Percentiles rank a stretch among this genome's conserved stretches.
These are phyloP conservation scores for Drechslera avenae DNA, from an alignment of 2,329 filamentous ascomycete genomes.

Conservation along the genomic window DNA sequence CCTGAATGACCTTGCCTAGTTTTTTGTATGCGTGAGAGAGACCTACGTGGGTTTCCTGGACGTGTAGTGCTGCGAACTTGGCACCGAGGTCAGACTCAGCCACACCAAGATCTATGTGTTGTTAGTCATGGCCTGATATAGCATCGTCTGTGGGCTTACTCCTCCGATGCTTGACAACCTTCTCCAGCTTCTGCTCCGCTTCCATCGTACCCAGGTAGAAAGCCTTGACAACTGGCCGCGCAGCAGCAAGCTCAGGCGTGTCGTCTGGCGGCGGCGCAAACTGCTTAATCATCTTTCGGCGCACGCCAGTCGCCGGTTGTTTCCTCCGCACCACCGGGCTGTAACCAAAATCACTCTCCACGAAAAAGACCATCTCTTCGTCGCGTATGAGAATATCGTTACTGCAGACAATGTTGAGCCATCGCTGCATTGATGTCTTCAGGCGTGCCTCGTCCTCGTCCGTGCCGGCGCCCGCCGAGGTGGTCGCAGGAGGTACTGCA, in stretches of 20 bases:
- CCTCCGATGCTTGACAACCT: slow-evolving; percentile 87
- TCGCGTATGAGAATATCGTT: slow-evolving; percentile 94
- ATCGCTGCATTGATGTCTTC: slow-evolving; percentile 87
- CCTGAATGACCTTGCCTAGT: slow-evolving; percentile 90
- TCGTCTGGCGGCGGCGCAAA: slow-evolving; percentile 97
- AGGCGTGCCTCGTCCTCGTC: slow-evolving; percentile 93
- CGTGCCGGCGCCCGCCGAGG: slow-evolving; percentile 90
- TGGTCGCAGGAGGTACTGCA: slow-evolving; percentile 91
- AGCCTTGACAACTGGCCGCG: slow-evolving; percentile 87
- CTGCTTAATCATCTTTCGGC: slow-evolving; percentile 95
- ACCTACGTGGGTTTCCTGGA: slow-evolving; percentile 88
- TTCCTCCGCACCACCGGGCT: slow-evolving; percentile 94
- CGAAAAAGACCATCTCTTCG: slow-evolving; percentile 96
- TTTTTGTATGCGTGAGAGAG: slow-evolving; percentile 91
- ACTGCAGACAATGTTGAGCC: slow-evolving; percentile 90
- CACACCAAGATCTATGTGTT: slow-evolving; percentile 75
- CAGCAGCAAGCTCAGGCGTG: slow-evolving; percentile 89
- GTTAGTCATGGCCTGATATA: slow-evolving; percentile 29
- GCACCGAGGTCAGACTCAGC: slow-evolving; percentile 92
- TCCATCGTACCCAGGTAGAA: slow-evolving; percentile 98
- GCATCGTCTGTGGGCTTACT: slow-evolving; percentile 60
- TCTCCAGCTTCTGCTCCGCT: slow-evolving; percentile 94
- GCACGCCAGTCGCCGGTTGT: slow-evolving; percentile 93
- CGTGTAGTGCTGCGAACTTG: slow-evolving; percentile 83
- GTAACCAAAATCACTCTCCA: slow-evolving; percentile 99